A percentile compares a stretch with the other conserved stretches of the same genome.
Conservation (phyloP, 108 stramenopile genomes). For the Stephanodiscus minutulus region DNA sequence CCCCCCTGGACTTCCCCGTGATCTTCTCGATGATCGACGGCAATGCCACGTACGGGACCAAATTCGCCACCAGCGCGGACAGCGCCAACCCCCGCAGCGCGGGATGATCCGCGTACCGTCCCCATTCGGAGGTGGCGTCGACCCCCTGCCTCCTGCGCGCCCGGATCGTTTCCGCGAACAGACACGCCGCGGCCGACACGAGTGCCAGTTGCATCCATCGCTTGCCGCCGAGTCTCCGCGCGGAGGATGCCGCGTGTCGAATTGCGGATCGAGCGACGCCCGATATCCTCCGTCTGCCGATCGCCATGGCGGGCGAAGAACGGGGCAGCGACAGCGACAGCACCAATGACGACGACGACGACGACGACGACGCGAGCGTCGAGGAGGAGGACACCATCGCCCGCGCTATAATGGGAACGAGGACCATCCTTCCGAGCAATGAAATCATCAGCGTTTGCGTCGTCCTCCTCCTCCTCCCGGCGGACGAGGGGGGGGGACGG, state of each 20-base stretch:
- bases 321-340: no score
- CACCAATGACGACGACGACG: no score
- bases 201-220: background rate
- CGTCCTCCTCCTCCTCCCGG: no score
- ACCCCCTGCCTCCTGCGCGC: slow-evolving; percentile 51
- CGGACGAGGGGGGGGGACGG: no score
- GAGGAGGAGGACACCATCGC: slow-evolving; percentile 14
- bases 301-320: slow-evolving; percentile 3
- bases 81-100: slow-evolving; percentile 68
- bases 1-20: slow-evolving; percentile 19
- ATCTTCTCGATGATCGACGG: slow-evolving; percentile 33
- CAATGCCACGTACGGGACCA: slow-evolving; percentile 27
- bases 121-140: slow-evolving; percentile 86
- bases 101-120: slow-evolving; percentile 74
- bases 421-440: slow-evolving; percentile 1
- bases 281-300: slow-evolving; percentile 9
- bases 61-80: slow-evolving; percentile 32
- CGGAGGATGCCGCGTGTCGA: no score
- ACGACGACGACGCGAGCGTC: background rate
- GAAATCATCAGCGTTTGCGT: background rate
- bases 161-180: slow-evolving; percentile 17
- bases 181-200: background rate
- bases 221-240: slow-evolving; percentile 12
- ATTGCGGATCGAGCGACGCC: background rate
- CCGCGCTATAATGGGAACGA: slow-evolving; percentile 9